Conservation (phyloP, 139 green algal genomes). For the Dunaliella primolecta region DNA sequence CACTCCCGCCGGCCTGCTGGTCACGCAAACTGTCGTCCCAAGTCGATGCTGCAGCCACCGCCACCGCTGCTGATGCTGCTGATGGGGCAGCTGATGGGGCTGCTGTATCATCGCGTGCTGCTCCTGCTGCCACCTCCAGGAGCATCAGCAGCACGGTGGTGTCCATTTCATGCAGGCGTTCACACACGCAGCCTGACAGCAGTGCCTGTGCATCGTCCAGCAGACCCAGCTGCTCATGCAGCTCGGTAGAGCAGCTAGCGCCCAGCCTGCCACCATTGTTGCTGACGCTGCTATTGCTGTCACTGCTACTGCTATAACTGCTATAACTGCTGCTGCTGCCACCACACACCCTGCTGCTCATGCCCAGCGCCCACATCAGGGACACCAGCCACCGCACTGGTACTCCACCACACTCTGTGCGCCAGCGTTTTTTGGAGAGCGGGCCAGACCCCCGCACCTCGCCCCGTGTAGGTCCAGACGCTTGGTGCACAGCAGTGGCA, state of each 20-base stretch:
- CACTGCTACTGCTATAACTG: neutral
- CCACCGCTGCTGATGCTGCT: neutral
- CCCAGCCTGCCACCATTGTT: too few relatives aligned
- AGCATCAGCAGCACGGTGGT: neutral
- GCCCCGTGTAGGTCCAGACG: too few relatives aligned
- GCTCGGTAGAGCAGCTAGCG: neutral
- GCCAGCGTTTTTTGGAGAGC: neutral
- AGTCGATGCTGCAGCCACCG: neutral
- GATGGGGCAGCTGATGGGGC: neutral
- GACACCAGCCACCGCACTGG: neutral
- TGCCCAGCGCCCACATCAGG: neutral
- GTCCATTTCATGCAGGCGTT: constrained; percentile 10
- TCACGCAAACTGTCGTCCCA: neutral
- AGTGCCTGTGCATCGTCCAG: neutral
- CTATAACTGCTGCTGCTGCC: neutral
- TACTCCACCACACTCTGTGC: neutral
- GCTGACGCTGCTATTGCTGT: neutral
- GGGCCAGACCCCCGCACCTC: too few relatives aligned
- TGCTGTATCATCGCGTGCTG: neutral
- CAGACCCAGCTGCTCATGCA: neutral
- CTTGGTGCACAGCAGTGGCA: too few relatives aligned
- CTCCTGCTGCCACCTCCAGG: neutral
- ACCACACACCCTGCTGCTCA: neutral
- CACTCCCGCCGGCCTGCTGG: neutral
- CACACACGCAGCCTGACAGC: neutral